These are phyloP conservation scores for Cercophora newfieldiana DNA, from an alignment of 495 filamentous ascomycete species.

Conservation along the genomic window DNA sequence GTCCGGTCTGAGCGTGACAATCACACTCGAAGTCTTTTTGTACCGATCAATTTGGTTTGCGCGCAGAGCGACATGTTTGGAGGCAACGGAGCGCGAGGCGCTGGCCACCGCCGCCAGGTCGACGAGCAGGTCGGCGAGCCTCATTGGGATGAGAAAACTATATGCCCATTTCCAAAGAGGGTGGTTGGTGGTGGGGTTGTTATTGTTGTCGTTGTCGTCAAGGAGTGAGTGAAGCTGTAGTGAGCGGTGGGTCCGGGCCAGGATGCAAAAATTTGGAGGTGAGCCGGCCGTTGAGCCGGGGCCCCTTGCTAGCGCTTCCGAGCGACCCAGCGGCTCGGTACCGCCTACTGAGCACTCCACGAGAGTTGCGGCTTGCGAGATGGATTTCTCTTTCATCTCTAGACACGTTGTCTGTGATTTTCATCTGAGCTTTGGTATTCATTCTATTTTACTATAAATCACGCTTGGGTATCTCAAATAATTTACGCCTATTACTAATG, in stretches of 20 bases:
- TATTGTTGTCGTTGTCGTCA: background rate
- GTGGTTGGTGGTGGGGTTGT: background rate
- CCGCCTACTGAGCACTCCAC: background rate
- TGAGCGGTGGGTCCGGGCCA: background rate
- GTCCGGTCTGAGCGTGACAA: slow-evolving; percentile 43
- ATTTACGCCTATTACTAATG: background rate
- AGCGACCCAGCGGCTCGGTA: background rate
- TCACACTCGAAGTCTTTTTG: slow-evolving; percentile 71
- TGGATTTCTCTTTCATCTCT: no score
- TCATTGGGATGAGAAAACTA: slow-evolving; percentile 33
- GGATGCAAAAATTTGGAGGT: slow-evolving; percentile 6
- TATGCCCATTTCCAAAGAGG: background rate
- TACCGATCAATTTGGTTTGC: slow-evolving; percentile 77
- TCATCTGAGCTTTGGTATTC: no score
- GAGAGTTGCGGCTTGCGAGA: no score
- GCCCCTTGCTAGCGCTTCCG: background rate
- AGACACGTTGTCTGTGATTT: no score
- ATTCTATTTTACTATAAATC: background rate
- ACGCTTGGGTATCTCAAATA: slow-evolving; percentile 13
- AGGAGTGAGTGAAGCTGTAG: background rate
- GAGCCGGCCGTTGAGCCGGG: background rate
- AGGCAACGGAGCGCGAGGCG: slow-evolving; percentile 73
- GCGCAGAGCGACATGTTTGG: slow-evolving; percentile 77
- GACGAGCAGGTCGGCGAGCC: slow-evolving; percentile 58
- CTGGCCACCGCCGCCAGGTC: slow-evolving; percentile 77